These are phyloP conservation scores for Eimeria tenella DNA, from an alignment of 169 alveolate genomes.

Conservation along the genomic window DNA sequence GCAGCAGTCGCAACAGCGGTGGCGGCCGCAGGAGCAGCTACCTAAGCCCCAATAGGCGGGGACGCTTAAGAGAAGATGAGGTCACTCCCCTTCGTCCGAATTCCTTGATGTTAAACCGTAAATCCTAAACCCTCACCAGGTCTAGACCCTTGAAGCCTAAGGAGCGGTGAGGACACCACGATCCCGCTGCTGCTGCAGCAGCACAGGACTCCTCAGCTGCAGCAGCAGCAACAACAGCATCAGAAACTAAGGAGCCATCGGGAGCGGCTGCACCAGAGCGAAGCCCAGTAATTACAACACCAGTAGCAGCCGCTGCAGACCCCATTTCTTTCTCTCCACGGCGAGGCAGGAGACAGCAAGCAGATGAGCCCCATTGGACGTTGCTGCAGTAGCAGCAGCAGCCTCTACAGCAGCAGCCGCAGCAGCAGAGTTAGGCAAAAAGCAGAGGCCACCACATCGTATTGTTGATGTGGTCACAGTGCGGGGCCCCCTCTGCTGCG, in stretches of 20 bases:
- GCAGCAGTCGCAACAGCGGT: slow-evolving; percentile 20
- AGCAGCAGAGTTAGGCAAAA: neutral
- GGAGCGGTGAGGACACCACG: neutral
- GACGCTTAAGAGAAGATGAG: neutral
- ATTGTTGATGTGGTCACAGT: slow-evolving; percentile 4
- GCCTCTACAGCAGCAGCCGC: neutral
- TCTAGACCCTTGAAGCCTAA: neutral
- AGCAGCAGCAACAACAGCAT: slow-evolving; percentile 30
- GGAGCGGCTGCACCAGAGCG: neutral
- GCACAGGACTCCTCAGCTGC: neutral
- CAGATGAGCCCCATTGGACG: slow-evolving; percentile 39
- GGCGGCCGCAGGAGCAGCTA: slow-evolving; percentile 19
- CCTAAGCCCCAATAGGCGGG: slow-evolving; percentile 45
- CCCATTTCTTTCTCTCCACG: neutral
- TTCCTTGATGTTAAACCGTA: neutral
- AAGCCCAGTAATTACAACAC: neutral
- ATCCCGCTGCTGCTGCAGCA: slow-evolving; percentile 27
- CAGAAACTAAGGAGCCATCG: neutral
- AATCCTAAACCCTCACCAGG: neutral
- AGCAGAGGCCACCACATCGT: neutral
- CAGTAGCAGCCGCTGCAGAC: neutral
- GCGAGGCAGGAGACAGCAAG: slow-evolving; percentile 26
- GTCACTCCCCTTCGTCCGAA: slow-evolving; percentile 4
- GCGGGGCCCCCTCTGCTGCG: slow-evolving; percentile 18
- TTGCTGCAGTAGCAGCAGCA: slow-evolving; percentile 45